Conservation (phyloP, 805 yeast species). For the Pichia paraexigua region DNA sequence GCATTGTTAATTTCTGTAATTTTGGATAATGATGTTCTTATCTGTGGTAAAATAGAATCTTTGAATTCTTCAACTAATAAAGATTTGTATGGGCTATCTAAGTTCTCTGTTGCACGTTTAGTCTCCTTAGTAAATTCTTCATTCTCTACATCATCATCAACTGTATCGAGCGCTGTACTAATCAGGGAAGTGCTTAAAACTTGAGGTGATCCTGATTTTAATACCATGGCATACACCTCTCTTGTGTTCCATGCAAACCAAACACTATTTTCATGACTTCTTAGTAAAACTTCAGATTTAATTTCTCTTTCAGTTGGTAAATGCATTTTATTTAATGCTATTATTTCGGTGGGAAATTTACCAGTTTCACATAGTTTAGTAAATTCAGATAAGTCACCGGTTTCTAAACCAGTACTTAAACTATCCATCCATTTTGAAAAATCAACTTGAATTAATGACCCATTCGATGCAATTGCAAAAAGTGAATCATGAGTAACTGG, state of each 20-base stretch:
- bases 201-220: constrained; percentile 2
- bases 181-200: constrained; percentile 11
- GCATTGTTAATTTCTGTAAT: constrained; percentile 11
- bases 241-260: constrained; percentile 21
- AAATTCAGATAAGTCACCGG: constrained; percentile 16
- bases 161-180: neutral
- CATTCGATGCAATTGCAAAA: constrained; percentile 15
- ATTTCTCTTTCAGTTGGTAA: constrained; percentile 3
- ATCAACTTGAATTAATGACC: constrained; percentile 22
- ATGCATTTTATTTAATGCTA: constrained; percentile 13
- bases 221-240: constrained; percentile 13
- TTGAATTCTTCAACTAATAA: constrained; percentile 2
- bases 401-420: constrained; percentile 12
- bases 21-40: constrained; percentile 3
- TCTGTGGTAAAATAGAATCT: constrained; percentile 5
- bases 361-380: constrained; percentile 7
- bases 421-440: constrained; percentile 22
- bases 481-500: constrained; percentile 18
- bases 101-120: neutral
- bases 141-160: neutral
- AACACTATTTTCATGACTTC: constrained; percentile 14
- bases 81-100: constrained; percentile 6
- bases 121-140: neutral
- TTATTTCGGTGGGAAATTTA: constrained; percentile 18
- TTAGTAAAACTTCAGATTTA: neutral